Conservation (phyloP, 345 rosid genomes). For the Zanthoxylum bungeanum region DNA sequence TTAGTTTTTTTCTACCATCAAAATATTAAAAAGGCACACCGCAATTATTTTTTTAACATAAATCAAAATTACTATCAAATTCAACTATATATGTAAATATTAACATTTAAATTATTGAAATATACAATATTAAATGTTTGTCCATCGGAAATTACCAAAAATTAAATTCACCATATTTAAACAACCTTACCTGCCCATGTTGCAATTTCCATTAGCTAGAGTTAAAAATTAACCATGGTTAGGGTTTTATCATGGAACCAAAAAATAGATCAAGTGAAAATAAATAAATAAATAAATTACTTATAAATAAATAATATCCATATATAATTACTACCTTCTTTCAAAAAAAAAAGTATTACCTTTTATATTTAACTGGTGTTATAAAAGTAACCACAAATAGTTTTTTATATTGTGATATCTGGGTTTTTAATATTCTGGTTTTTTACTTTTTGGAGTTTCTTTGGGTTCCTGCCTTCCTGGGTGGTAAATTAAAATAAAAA, state of each 20-base stretch:
- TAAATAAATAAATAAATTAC: too few relatives aligned
- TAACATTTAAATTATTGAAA: background rate
- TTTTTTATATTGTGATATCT: background rate
- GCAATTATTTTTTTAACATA: too few relatives aligned
- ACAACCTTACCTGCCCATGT: background rate
- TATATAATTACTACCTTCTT: too few relatives aligned
- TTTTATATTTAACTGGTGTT: background rate
- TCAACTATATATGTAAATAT: background rate
- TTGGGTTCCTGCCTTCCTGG: slow-evolving; percentile 13
- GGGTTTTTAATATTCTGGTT: background rate
- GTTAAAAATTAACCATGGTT: slow-evolving; percentile 27
- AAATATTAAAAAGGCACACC: too few relatives aligned
- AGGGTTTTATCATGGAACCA: slow-evolving; percentile 2
- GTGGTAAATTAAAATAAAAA: slow-evolving; percentile 4
- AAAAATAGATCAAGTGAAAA: background rate
- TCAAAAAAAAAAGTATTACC: background rate
- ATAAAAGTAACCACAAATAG: background rate
- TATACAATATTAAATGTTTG: background rate
- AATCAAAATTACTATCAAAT: background rate
- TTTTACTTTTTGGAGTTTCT: background rate
- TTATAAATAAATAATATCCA: too few relatives aligned
- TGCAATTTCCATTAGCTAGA: background rate
- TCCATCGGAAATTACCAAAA: background rate
- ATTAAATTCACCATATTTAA: slow-evolving; percentile 7
- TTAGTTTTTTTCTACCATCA: too few relatives aligned